Evolutionary conservation across 1,284 basidiomycete genomes (phyloP), one percentile per base, ranked within the genome.

Genomic region (Ganoderma multipileum): DNA sequence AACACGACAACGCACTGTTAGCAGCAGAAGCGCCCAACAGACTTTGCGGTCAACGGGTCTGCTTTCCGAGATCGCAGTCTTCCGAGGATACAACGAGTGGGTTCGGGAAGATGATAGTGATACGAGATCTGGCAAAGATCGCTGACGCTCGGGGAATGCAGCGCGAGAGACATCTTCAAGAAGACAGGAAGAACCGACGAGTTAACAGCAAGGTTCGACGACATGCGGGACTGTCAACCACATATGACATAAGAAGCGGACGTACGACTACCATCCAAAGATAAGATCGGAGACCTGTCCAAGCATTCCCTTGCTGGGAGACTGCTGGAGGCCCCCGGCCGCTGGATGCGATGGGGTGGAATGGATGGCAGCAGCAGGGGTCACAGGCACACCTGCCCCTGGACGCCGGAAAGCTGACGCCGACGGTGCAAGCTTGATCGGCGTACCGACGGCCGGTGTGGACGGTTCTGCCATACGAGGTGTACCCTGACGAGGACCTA

Each of bases 211-310:
- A 23, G 23, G 36, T 61, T 44, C 38, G 4, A 26, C 26, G 4
- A 20, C 23, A 44, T 23, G 28, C 59, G 41, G 9, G n/a, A 9
- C 36, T 11, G n/a, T 28, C n/a, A 16, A 42, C 47, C 44, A 12
- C 47, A 9, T 23, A 52, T 26, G 47, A 41, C 77, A 70, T 1
- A 71, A 66, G 50, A 81, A 76, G 20, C 54, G 38, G 47, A 76
- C 54, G 44, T 20, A 44, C 26, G 16, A 50, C 80, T 87, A 90
- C 90, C 90, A 92, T 28, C 91, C 91, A 78, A 93, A 92, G 63
- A 93, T 88, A 71, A 92, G 76, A 81, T 93, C 91, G n/a, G 89
- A 89, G 54, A 93, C 87, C 77, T 91, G 90, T 14, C 91, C 90
- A 3, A 93, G 68, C 71, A 92, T 74, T 5, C 90, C 84, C 76